Percentiles rank a stretch among this genome's conserved stretches.
These are phyloP conservation scores for Lyophyllum semitale DNA, from an alignment of 768 basidiomycete genomes.

Conservation along the genomic window DNA sequence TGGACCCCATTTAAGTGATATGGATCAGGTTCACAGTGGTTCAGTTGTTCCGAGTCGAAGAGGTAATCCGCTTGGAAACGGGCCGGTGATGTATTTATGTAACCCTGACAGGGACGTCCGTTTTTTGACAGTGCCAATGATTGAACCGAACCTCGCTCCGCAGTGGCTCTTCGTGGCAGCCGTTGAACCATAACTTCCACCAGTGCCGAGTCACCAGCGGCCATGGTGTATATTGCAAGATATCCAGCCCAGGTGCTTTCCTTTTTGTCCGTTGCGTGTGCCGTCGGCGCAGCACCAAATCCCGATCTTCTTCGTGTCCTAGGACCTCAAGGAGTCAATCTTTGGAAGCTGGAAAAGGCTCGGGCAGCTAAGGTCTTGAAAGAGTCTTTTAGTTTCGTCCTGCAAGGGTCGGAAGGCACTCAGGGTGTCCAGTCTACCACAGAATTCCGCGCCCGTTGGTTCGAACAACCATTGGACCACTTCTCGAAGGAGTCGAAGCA, in stretches of 20 bases:
- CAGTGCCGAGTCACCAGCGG: background rate
- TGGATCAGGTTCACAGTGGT: no score
- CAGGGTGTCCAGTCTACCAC: constrained; percentile 9
- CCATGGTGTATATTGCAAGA: constrained; percentile 8
- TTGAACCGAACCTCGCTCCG: no score
- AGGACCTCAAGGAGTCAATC: constrained; percentile 65
- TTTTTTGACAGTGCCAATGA: no score
- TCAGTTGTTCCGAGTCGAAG: no score
- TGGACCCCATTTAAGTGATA: no score
- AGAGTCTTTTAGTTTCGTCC: constrained; percentile 13
- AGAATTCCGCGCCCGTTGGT: constrained; percentile 65
- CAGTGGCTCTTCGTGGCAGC: no score
- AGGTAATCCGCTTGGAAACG: no score
- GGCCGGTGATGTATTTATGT: no score
- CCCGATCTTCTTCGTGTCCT: constrained; percentile 24
- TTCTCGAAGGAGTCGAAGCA: constrained; percentile 53
- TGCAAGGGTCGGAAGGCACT: constrained; percentile 17
- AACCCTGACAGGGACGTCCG: no score
- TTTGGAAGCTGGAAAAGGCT: constrained; percentile 52
- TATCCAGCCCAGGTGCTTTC: constrained; percentile 5
- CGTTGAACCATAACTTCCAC: background rate
- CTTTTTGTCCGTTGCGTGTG: constrained; percentile 1
- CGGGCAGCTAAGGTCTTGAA: constrained; percentile 15
- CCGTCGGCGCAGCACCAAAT: constrained; percentile 7
- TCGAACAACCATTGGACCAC: constrained; percentile 87